A percentile compares a stretch with the other conserved stretches of the same genome.
Evolutionary conservation across 768 basidiomycete species (phyloP).

Genomic region (Psilocybe cyanescens): DNA sequence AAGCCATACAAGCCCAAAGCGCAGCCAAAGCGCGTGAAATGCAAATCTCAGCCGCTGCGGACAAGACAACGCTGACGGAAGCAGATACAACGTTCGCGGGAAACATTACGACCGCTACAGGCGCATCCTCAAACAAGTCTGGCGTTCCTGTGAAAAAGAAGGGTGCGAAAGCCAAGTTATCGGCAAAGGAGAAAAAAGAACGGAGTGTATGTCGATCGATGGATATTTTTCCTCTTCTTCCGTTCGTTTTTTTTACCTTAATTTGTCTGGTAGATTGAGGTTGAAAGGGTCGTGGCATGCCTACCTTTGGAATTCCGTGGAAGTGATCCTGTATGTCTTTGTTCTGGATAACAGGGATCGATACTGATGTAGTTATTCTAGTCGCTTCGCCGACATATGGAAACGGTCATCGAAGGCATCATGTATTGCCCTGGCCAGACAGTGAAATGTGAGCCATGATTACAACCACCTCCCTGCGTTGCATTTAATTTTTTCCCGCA

Average conservation of each 20-base stretch:
- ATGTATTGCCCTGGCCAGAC: slow-evolving; percentile 66
- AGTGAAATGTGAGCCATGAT: slow-evolving; percentile 56
- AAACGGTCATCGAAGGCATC: slow-evolving; percentile 77
- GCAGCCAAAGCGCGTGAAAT: slow-evolving; percentile 36
- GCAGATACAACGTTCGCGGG: slow-evolving; percentile 44
- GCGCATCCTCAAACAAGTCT: slow-evolving; percentile 35
- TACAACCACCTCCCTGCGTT: not conserved
- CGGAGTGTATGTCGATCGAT: slow-evolving; percentile 53
- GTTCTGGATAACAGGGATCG: not conserved
- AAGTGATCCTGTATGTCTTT: slow-evolving; percentile 71
- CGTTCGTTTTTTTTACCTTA: not conserved
- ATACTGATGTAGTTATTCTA: slow-evolving; percentile 28
- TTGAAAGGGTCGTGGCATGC: slow-evolving; percentile 74
- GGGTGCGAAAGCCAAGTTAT: slow-evolving; percentile 64
- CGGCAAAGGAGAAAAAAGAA: slow-evolving; percentile 84
- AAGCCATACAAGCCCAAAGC: slow-evolving; percentile 47
- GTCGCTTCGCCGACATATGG: slow-evolving; percentile 78
- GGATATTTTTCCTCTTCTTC: not conserved
- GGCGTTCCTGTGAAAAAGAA: slow-evolving; percentile 54
- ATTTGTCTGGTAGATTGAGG: slow-evolving; percentile 43
- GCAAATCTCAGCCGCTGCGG: slow-evolving; percentile 33
- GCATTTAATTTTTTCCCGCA: not conserved
- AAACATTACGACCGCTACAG: slow-evolving; percentile 41
- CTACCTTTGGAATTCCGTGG: slow-evolving; percentile 92
- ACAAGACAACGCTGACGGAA: slow-evolving; percentile 46